Base-by-base conservation (phyloP, 2,329 filamentous ascomycete genomes). In the Allantophomopsis cytisporea region DNA sequence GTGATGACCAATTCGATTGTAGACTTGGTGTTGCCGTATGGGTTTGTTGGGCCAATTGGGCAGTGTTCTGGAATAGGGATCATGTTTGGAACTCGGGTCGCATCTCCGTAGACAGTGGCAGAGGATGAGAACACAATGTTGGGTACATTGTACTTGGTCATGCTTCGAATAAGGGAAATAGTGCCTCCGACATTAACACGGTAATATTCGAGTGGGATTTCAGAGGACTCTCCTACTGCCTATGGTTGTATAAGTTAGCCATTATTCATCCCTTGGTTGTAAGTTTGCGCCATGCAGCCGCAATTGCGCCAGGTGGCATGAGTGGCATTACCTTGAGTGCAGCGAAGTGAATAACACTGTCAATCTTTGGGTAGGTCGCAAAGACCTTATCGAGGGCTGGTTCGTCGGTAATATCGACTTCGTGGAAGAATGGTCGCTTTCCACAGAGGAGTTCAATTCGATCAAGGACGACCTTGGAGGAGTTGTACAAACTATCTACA, bases 81-180 rank as follows among this genome's bases (percentile, higher is more conserved):
- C 91, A 98, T 98, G 71, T 93, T 82, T 50, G 83, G 79, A 65
- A 95, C 85, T 58, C 87, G 83, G 35, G 91, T 96, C 39, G 89
- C 91, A 63, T 98, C 93, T 57, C 91, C 91, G 62, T 98, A 98
- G 50, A 98, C 91, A 50, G 93, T 98, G 28, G 91, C 91, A 1
- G 88, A 95, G 46, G 87, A 95, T 44, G 89, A 96, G 68, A 98
- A 98, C 63, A 98, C 91, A 54, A 98, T 91, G 70, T 94, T 96
- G 64, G 76, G 76, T 51, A 98, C 88, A 63, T 89, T 81, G 71
- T 95, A 77, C 61, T 79, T 80, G 57, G 76, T 73, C 87, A 98
- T 96, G 55, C 80, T 79, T 47, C 79, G 74, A 46, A 98, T 75
- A 36, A 98, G 82, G 52, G 79, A 72, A 54, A 98, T 80, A 53